phyloP scores from a whole-genome alignment of 2,329 filamentous ascomycete genomes.

The Epichloe amarillans region DNA sequence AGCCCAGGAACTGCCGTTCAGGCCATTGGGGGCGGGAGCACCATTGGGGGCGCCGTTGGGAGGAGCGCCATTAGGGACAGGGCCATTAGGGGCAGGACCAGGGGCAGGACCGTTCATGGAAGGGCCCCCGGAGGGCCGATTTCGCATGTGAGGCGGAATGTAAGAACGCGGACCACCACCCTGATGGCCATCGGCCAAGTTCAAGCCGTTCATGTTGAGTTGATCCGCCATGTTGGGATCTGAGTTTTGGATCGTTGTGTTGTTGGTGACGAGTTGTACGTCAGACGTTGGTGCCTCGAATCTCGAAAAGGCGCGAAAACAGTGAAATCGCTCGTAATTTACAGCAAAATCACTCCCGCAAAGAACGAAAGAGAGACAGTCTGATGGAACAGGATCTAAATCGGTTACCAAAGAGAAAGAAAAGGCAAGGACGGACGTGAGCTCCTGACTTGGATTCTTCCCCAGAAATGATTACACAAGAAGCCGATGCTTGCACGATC shows the following conservation, averaged over 20 bases:
- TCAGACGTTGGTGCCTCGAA: not conserved
- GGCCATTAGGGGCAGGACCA: slow-evolving; percentile 27
- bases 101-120: slow-evolving; percentile 10
- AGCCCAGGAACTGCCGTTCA: slow-evolving; percentile 43
- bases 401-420: slow-evolving; percentile 9
- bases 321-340: slow-evolving; percentile 7
- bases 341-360: slow-evolving; percentile 16
- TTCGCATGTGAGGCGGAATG: slow-evolving; percentile 74
- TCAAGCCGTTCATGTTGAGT: slow-evolving; percentile 69
- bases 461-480: slow-evolving; percentile 19
- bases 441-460: slow-evolving; percentile 19
- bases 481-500: slow-evolving; percentile 20
- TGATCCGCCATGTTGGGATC: slow-evolving; percentile 61
- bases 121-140: slow-evolving; percentile 22
- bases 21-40: slow-evolving; percentile 12
- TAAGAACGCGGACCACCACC: slow-evolving; percentile 45
- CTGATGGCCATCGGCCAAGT: slow-evolving; percentile 35
- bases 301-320: not conserved
- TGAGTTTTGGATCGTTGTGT: not conserved
- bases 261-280: not conserved
- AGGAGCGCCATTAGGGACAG: slow-evolving; percentile 9
- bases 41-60: slow-evolving; percentile 12
- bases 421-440: slow-evolving; percentile 22
- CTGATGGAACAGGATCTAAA: slow-evolving; percentile 20
- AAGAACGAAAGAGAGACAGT: slow-evolving; percentile 14